Conservation (phyloP, 2,329 filamentous ascomycete genomes). For the Pyrenophora graminea region DNA sequence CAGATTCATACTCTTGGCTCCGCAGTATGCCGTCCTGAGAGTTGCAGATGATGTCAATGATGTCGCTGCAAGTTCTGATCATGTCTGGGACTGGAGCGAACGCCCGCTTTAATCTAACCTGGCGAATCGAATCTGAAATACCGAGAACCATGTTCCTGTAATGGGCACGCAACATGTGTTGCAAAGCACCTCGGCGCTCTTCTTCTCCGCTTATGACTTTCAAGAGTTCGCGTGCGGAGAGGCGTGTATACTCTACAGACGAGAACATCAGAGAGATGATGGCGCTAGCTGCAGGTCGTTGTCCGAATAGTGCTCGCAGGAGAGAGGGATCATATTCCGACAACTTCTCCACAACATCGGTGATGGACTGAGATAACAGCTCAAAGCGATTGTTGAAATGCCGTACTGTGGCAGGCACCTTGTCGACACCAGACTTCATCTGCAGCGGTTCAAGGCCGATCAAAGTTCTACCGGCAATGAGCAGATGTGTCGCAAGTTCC, state of each 20-base stretch:
- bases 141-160: conserved; percentile 62
- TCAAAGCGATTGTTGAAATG: conserved; percentile 77
- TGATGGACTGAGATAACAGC: conserved; percentile 65
- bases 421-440: conserved; percentile 45
- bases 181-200: conserved; percentile 63
- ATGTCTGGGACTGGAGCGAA: conserved; percentile 65
- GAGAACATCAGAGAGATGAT: conserved; percentile 81
- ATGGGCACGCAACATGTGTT: conserved; percentile 61
- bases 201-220: conserved; percentile 78
- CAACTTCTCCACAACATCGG: conserved; percentile 75
- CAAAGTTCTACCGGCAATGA: conserved; percentile 71
- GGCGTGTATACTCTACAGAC: conserved; percentile 76
- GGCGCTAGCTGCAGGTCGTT: conserved; percentile 69
- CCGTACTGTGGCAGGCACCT: conserved; percentile 59
- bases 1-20: conserved; percentile 59
- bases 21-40: conserved; percentile 66
- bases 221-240: conserved; percentile 78
- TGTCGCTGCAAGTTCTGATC: conserved; percentile 64
- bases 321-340: conserved; percentile 74
- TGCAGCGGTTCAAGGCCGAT: conserved; percentile 75
- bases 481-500: conserved; percentile 73
- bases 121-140: conserved; percentile 60
- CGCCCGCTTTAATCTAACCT: conserved; percentile 59
- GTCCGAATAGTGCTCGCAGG: conserved; percentile 70
- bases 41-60: conserved; percentile 67